Percentiles rank a stretch among this genome's conserved stretches.
phyloP scores from a whole-genome alignment of 306 rosid species.

The Acacia acuminata region DNA sequence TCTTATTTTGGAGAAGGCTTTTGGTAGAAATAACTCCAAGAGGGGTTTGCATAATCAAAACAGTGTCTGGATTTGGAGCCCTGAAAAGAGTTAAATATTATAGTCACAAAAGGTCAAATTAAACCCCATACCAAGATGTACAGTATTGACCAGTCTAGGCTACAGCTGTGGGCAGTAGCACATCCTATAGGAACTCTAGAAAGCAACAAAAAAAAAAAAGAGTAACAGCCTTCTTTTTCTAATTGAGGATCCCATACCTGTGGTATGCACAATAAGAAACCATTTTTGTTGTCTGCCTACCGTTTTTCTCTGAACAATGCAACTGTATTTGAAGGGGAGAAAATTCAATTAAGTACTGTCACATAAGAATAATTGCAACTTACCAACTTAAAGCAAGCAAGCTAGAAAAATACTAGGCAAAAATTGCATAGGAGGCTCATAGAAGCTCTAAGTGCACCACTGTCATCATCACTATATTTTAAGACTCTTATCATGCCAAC shows the following conservation, averaged over 20 bases:
- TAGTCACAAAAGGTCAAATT: slow-evolving; percentile 32
- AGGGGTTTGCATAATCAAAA: slow-evolving; percentile 93
- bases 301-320: slow-evolving; percentile 94
- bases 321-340: slow-evolving; percentile 59
- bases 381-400: slow-evolving; percentile 4
- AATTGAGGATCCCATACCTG: slow-evolving; percentile 63
- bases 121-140: neutral
- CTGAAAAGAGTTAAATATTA: slow-evolving; percentile 52
- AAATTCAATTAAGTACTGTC: slow-evolving; percentile 20
- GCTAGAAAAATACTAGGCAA: neutral
- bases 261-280: slow-evolving; percentile 96
- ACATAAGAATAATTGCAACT: slow-evolving; percentile 1
- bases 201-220: neutral
- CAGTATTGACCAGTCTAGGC: slow-evolving; percentile 9
- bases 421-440: neutral
- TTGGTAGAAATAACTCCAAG: slow-evolving; percentile 86
- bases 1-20: slow-evolving; percentile 88
- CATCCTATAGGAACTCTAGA: slow-evolving; percentile 2
- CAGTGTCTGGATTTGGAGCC: slow-evolving; percentile 98
- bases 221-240: slow-evolving; percentile 3
- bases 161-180: slow-evolving; percentile 13
- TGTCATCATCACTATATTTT: neutral
- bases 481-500: no score
- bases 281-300: slow-evolving; percentile 90
- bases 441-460: neutral